Evolutionary conservation across 192 early-diverging fungal species (phyloP).

Genomic region (Anaeromyces robustus): DNA sequence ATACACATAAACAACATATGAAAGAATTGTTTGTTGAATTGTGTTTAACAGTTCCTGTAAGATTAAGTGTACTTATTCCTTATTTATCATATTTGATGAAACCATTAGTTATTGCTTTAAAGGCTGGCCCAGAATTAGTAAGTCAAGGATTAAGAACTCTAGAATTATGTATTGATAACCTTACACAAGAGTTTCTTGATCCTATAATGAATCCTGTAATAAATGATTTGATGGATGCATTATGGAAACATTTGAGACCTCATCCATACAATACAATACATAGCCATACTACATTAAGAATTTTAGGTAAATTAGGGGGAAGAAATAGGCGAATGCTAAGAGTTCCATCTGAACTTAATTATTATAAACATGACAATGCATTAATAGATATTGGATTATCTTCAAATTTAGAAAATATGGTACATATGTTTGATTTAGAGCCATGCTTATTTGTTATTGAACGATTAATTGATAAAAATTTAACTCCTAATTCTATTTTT

Average conservation of each 20-base stretch:
- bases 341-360: conserved; percentile 31
- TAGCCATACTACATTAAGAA: conserved; percentile 71
- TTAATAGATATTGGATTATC: neutral
- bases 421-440: neutral
- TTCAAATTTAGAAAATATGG: neutral
- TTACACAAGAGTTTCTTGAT: conserved; percentile 92
- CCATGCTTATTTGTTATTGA: neutral
- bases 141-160: conserved; percentile 87
- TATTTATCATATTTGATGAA: conserved; percentile 89
- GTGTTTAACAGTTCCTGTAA: conserved; percentile 90
- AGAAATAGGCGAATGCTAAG: conserved; percentile 78
- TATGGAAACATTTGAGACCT: conserved; percentile 85
- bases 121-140: conserved; percentile 84
- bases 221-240: conserved; percentile 80
- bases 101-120: conserved; percentile 83
- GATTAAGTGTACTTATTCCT: conserved; percentile 80
- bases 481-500: neutral
- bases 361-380: neutral
- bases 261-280: conserved; percentile 69
- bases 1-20: conserved; percentile 70
- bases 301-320: conserved; percentile 96
- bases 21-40: conserved; percentile 95
- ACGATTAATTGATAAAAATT: neutral
- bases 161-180: conserved; percentile 94
- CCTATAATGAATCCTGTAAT: conserved; percentile 89